These are phyloP conservation scores for Venturia pyrina DNA, from an alignment of 2,329 filamentous ascomycete genomes.

Conservation along the genomic window DNA sequence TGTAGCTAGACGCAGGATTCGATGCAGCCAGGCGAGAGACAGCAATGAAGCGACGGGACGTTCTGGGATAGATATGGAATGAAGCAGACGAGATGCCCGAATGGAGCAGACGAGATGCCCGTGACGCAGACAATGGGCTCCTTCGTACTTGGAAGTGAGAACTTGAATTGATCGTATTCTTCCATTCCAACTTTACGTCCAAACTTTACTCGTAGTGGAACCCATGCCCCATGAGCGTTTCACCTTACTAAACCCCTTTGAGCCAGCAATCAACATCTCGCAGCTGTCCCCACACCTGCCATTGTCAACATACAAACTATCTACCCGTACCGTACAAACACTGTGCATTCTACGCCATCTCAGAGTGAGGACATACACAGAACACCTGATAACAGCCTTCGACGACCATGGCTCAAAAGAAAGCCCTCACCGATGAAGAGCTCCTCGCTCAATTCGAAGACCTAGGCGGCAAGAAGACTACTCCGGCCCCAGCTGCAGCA, in stretches of 20 bases:
- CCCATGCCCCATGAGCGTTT: not conserved
- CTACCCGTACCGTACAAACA: not conserved
- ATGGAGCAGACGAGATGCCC: not conserved
- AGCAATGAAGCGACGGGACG: not conserved
- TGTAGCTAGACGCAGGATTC: not conserved
- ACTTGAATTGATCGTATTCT: not conserved
- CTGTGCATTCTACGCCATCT: not conserved
- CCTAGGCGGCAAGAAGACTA: conserved; percentile 25
- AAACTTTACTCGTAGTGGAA: not conserved
- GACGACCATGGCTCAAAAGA: conserved; percentile 15
- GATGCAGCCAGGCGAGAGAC: conserved; percentile 1
- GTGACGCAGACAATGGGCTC: not conserved
- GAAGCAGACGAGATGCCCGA: no score
- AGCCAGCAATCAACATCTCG: not conserved
- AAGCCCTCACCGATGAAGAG: conserved; percentile 32
- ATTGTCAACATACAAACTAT: not conserved
- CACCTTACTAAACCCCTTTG: not conserved
- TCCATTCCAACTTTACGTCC: not conserved
- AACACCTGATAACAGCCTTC: not conserved
- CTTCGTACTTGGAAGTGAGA: not conserved
- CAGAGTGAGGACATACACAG: not conserved
- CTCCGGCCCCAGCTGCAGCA: conserved; percentile 21
- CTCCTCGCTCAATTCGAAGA: conserved; percentile 36
- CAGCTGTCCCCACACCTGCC: not conserved
- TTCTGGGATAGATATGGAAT: not conserved